A percentile compares a stretch with the other conserved stretches of the same genome.
These are phyloP conservation scores for Diaporthe sp. DNA, from an alignment of 2,329 filamentous ascomycete genomes.

Conservation along the genomic window DNA sequence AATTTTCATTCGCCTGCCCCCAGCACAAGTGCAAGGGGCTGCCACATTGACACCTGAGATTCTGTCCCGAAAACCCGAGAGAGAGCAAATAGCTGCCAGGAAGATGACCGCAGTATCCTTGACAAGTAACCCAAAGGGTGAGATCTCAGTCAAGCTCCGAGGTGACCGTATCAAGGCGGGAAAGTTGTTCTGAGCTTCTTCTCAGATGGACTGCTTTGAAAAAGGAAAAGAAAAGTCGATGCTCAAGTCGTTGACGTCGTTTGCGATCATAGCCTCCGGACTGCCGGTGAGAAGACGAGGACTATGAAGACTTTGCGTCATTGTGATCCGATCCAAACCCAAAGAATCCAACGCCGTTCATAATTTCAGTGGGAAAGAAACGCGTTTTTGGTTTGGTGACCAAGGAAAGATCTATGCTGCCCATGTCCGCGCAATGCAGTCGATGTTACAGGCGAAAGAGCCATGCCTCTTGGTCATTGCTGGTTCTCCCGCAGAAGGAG, in stretches of 20 bases:
- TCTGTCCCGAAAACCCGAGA: neutral
- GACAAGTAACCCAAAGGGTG: slow-evolving; percentile 26
- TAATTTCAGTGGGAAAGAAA: slow-evolving; percentile 30
- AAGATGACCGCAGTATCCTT: slow-evolving; percentile 23
- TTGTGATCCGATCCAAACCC: slow-evolving; percentile 26
- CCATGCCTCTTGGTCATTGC: slow-evolving; percentile 14
- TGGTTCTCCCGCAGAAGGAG: slow-evolving; percentile 19
- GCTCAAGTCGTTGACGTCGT: slow-evolving; percentile 41
- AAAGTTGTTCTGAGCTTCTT: slow-evolving; percentile 18
- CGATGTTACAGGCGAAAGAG: slow-evolving; percentile 35
- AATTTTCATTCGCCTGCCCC: neutral
- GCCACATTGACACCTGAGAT: neutral
- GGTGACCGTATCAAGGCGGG: slow-evolving; percentile 15
- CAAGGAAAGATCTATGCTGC: slow-evolving; percentile 40
- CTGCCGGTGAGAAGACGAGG: slow-evolving; percentile 19
- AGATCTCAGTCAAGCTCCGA: slow-evolving; percentile 23
- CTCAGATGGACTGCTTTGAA: slow-evolving; percentile 31
- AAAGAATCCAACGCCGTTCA: slow-evolving; percentile 23
- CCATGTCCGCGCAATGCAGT: slow-evolving; percentile 35
- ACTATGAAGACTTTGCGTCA: slow-evolving; percentile 31
- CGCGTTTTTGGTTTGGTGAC: slow-evolving; percentile 36
- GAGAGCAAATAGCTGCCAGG: slow-evolving; percentile 24
- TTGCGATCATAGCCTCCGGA: slow-evolving; percentile 36
- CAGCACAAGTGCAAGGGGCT: neutral
- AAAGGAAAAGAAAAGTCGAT: slow-evolving; percentile 28